These are phyloP conservation scores for Monosporozyma servazzii DNA, from an alignment of 805 yeast species.

Conservation along the genomic window DNA sequence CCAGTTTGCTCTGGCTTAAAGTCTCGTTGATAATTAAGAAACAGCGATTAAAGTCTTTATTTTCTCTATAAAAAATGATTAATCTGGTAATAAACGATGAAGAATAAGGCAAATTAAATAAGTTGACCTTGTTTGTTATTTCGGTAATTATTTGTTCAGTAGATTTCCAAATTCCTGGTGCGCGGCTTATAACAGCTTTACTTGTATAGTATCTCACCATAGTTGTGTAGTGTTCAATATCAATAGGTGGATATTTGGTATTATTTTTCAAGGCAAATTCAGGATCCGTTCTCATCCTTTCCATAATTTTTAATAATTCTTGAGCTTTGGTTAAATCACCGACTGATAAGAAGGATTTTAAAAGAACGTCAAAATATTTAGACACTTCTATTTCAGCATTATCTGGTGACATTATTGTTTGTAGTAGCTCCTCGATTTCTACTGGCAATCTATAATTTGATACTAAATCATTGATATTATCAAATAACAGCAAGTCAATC, in stretches of 20 bases:
- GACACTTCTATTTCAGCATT: slow-evolving; percentile 6
- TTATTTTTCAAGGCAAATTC: not conserved
- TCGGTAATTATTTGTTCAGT: slow-evolving; percentile 19
- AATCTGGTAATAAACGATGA: slow-evolving; percentile 34
- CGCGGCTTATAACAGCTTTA: not conserved
- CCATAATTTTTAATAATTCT: not conserved
- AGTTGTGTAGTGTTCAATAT: slow-evolving; percentile 29
- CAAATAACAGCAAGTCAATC: slow-evolving; percentile 15
- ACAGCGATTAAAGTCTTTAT: slow-evolving; percentile 26
- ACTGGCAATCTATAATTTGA: slow-evolving; percentile 12
- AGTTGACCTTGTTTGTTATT: slow-evolving; percentile 27
- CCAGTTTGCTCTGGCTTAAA: slow-evolving; percentile 13
- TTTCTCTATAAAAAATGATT: slow-evolving; percentile 26
- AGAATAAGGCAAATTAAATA: slow-evolving; percentile 25
- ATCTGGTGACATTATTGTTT: not conserved
- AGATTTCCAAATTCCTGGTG: not conserved
- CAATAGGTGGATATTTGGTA: not conserved
- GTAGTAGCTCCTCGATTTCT: not conserved
- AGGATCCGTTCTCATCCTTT: not conserved
- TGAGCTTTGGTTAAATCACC: slow-evolving; percentile 25
- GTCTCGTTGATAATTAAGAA: slow-evolving; percentile 28
- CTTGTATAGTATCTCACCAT: slow-evolving; percentile 31
- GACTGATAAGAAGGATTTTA: slow-evolving; percentile 19
- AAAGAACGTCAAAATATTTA: slow-evolving; percentile 19
- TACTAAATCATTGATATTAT: slow-evolving; percentile 12